These are phyloP conservation scores for Nakazawaea ishiwadae DNA, from an alignment of 805 yeast genomes.

Conservation along the genomic window DNA sequence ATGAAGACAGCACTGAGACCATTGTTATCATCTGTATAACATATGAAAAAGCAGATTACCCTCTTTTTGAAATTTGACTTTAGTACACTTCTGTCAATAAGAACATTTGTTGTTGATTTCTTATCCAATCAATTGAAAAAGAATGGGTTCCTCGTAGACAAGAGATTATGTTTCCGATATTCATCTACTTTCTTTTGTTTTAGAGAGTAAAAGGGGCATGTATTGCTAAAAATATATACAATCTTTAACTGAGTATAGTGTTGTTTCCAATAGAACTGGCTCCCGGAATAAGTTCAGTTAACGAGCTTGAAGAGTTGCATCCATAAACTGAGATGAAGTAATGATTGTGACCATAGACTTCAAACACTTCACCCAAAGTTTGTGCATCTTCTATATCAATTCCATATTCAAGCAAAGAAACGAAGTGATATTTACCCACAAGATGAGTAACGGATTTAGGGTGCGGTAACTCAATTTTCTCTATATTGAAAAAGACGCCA, in stretches of 20 bases:
- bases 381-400: neutral
- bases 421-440: neutral
- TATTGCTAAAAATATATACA: neutral
- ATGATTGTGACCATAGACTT: conserved; percentile 1
- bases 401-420: neutral
- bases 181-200: too few species aligned
- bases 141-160: too few species aligned
- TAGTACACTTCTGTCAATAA: too few species aligned
- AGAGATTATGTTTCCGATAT: too few species aligned
- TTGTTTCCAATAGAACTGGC: neutral
- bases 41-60: too few species aligned
- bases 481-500: conserved; percentile 47
- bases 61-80: too few species aligned
- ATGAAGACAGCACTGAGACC: too few species aligned
- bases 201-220: neutral
- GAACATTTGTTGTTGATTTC: too few species aligned
- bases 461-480: conserved; percentile 34
- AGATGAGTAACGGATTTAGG: conserved; percentile 13
- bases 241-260: neutral
- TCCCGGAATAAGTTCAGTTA: neutral
- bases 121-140: too few species aligned
- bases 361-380: conserved; percentile 1
- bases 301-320: neutral
- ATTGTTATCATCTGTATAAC: too few species aligned
- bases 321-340: conserved; percentile 1